These are phyloP conservation scores for Blastobotrys mokoenaii DNA, from an alignment of 805 yeast species.

Conservation along the genomic window DNA sequence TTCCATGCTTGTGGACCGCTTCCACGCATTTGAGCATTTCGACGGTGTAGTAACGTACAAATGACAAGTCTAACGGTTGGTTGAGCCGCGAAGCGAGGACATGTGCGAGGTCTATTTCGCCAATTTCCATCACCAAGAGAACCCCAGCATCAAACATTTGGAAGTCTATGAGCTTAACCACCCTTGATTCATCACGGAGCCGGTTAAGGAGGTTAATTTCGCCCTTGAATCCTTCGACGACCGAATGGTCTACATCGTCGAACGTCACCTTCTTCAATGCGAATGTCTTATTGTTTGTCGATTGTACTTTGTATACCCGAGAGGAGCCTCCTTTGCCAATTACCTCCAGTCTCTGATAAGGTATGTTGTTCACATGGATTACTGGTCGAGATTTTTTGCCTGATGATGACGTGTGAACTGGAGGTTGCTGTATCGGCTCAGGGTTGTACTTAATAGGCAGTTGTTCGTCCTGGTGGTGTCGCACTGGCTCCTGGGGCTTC, in stretches of 20 bases:
- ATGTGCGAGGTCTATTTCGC: slow-evolving; percentile 82
- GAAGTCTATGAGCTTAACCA: slow-evolving; percentile 69
- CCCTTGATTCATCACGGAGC: slow-evolving; percentile 55
- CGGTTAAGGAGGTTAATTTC: slow-evolving; percentile 70
- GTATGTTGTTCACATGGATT: slow-evolving; percentile 46
- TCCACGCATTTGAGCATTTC: slow-evolving; percentile 76
- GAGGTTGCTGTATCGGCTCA: neutral
- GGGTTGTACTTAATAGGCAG: neutral
- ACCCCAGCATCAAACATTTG: slow-evolving; percentile 58
- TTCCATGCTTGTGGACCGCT: slow-evolving; percentile 80
- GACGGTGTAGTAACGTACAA: slow-evolving; percentile 68
- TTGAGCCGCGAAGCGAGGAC: slow-evolving; percentile 53
- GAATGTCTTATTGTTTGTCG: slow-evolving; percentile 45
- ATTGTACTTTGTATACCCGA: slow-evolving; percentile 73
- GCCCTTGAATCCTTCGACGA: slow-evolving; percentile 75
- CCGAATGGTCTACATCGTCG: slow-evolving; percentile 64
- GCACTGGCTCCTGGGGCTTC: neutral
- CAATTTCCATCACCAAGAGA: slow-evolving; percentile 85
- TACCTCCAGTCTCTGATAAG: slow-evolving; percentile 67
- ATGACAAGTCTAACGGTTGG: slow-evolving; percentile 54
- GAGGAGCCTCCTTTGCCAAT: slow-evolving; percentile 91
- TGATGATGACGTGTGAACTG: neutral
- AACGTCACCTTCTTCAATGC: slow-evolving; percentile 78
- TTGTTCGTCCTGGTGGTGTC: neutral
- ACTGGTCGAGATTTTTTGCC: slow-evolving; percentile 4